phyloP scores from a whole-genome alignment of 1,139 yeast genomes.

The Ogataea hybrid region DNA sequence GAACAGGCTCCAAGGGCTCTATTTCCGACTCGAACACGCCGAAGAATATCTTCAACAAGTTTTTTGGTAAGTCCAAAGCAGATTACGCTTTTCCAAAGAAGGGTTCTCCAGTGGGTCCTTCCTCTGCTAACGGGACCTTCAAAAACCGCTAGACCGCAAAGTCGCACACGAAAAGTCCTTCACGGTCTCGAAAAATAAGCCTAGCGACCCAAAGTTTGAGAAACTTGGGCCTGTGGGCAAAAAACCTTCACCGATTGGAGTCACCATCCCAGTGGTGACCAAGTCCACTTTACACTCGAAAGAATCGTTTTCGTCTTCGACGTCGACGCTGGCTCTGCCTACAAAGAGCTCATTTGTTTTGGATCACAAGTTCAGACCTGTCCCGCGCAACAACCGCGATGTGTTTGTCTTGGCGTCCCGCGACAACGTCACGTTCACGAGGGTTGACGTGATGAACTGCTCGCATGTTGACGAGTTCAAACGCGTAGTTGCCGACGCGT shows the following conservation, averaged over 20 bases:
- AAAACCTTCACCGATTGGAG: conserved; percentile 31
- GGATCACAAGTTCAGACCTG: conserved; percentile 37
- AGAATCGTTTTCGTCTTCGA: conserved; percentile 10
- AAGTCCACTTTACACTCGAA: conserved; percentile 28
- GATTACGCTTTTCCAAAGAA: conserved; percentile 13
- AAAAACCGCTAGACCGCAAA: conserved; percentile 7
- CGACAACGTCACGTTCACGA: conserved; percentile 54
- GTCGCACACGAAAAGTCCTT: conserved; percentile 3
- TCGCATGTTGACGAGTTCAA: conserved; percentile 37
- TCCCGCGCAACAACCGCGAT: conserved; percentile 27
- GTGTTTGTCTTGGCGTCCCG: conserved; percentile 52
- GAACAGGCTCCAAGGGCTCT: conserved; percentile 30
- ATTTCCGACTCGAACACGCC: conserved; percentile 29
- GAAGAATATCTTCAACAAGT: conserved; percentile 34
- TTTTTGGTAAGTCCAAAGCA: conserved; percentile 24
- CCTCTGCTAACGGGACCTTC: conserved; percentile 16
- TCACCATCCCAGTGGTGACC: conserved; percentile 31
- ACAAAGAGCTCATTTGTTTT: conserved; percentile 19
- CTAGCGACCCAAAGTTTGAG: conserved; percentile 26
- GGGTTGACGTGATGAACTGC: conserved; percentile 42
- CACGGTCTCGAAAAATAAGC: conserved; percentile 9
- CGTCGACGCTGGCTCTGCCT: conserved; percentile 7
- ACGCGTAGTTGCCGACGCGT: conserved; percentile 37
- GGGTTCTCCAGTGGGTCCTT: conserved; percentile 27
- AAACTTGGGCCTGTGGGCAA: conserved; percentile 33